Conservation (phyloP, 2,329 filamentous ascomycete genomes). For the Beauveria varroae region DNA sequence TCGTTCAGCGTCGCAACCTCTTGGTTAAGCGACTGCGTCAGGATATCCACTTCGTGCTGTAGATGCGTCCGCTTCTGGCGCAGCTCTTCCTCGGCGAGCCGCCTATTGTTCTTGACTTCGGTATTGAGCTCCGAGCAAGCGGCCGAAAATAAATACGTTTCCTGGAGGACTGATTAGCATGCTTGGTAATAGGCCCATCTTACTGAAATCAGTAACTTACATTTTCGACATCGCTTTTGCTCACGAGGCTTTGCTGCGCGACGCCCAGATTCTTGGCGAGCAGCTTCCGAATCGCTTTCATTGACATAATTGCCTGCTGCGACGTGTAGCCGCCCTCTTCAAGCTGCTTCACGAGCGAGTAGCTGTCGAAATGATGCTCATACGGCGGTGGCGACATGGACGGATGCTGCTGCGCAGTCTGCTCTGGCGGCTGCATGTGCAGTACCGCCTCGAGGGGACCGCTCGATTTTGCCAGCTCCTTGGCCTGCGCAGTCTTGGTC, state of each 20-base stretch:
- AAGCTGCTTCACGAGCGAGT: conserved; percentile 76
- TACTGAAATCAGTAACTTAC: conserved; percentile 18
- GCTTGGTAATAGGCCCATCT: not conserved
- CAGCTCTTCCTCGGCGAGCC: conserved; percentile 70
- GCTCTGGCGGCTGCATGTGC: conserved; percentile 36
- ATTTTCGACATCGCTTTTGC: conserved; percentile 90
- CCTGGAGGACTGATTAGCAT: conserved; percentile 33
- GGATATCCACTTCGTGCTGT: conserved; percentile 92
- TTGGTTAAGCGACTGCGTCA: conserved; percentile 77
- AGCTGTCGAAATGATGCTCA: conserved; percentile 95
- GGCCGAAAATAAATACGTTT: conserved; percentile 87
- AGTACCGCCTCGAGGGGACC: conserved; percentile 45
- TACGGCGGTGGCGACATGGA: conserved; percentile 70
- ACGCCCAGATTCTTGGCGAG: conserved; percentile 73
- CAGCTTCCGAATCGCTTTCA: conserved; percentile 82
- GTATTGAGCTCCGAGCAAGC: conserved; percentile 88
- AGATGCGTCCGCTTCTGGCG: conserved; percentile 76
- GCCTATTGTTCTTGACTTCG: conserved; percentile 73
- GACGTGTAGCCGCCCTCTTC: conserved; percentile 64
- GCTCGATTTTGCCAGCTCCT: conserved; percentile 33
- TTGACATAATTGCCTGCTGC: conserved; percentile 71
- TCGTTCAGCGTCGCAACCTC: conserved; percentile 78
- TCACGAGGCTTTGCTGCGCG: conserved; percentile 73
- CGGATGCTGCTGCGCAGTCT: conserved; percentile 44
- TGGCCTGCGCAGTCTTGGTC: conserved; percentile 23